Percentiles rank a stretch among this genome's conserved stretches.
These are phyloP conservation scores for Firmiana major DNA, from an alignment of 345 rosid species.

Conservation along the genomic window DNA sequence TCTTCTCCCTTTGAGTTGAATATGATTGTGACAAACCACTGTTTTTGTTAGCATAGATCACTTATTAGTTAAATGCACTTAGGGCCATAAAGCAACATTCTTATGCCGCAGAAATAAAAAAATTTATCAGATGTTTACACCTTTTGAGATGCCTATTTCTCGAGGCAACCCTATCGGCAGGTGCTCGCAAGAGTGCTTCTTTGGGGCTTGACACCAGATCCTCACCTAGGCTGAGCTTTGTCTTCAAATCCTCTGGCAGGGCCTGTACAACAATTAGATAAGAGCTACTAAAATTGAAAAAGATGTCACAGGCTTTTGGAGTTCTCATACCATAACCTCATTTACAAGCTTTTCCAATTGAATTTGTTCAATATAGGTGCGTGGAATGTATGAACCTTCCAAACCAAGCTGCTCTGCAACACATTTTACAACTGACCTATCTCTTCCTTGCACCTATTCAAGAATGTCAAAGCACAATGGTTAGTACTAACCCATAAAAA, in stretches of 20 bases:
- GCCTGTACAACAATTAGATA: conserved; percentile 43
- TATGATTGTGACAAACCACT: conserved; percentile 90
- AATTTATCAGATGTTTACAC: conserved; percentile 32
- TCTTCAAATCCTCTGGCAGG: conserved; percentile 76
- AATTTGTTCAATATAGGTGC: conserved; percentile 88
- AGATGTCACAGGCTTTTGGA: conserved; percentile 8
- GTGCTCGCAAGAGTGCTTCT: conserved; percentile 65
- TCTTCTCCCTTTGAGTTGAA: conserved; percentile 75
- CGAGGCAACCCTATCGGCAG: conserved; percentile 64
- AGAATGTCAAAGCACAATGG: background rate
- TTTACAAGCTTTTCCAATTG: conserved; percentile 82
- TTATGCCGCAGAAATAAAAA: too few relatives aligned
- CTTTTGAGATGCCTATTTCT: conserved; percentile 67
- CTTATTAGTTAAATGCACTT: conserved; percentile 9
- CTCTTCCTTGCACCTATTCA: conserved; percentile 96
- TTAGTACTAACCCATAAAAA: background rate
- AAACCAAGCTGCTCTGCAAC: conserved; percentile 74
- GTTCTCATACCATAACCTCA: conserved; percentile 72
- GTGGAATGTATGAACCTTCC: conserved; percentile 79
- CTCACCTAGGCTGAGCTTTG: conserved; percentile 81
- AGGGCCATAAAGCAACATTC: background rate
- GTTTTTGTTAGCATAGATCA: conserved; percentile 24
- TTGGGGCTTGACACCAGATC: conserved; percentile 83
- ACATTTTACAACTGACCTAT: conserved; percentile 53
- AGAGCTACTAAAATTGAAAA: conserved; percentile 12